These are phyloP conservation scores for Cutaneotrichosporon curvatum DNA, from an alignment of 1,284 basidiomycete genomes.

Conservation along the genomic window DNA sequence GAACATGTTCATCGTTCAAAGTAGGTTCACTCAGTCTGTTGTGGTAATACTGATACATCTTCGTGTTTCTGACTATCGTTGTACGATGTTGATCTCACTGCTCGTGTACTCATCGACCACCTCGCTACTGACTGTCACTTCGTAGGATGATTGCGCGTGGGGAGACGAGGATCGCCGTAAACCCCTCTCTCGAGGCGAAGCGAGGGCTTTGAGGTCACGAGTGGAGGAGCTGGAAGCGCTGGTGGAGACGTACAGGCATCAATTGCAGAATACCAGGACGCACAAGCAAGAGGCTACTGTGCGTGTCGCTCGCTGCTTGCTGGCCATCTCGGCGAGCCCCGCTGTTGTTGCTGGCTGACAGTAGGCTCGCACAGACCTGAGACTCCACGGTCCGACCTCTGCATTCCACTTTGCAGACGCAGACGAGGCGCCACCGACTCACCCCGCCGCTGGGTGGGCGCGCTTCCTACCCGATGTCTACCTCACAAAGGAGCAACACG, in stretches of 20 bases:
- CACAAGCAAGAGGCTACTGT: too few species aligned
- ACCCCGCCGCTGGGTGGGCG: slow-evolving; percentile 1
- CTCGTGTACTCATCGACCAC: too few species aligned
- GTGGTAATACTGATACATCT: not conserved
- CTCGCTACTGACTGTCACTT: too few species aligned
- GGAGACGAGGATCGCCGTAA: slow-evolving; percentile 27
- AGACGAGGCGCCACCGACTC: too few species aligned
- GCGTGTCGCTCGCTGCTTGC: too few species aligned
- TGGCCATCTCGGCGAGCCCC: not conserved
- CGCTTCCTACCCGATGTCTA: slow-evolving; percentile 13
- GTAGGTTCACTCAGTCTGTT: slow-evolving; percentile 1
- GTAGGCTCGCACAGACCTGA: slow-evolving; percentile 7
- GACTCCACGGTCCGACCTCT: slow-evolving; percentile 15
- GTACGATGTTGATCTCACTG: too few species aligned
- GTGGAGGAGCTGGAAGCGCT: slow-evolving; percentile 24
- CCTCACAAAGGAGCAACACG: slow-evolving; percentile 20
- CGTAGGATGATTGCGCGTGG: slow-evolving; percentile 35
- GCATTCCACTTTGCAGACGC: slow-evolving; percentile 10
- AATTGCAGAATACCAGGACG: too few species aligned
- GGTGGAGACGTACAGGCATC: too few species aligned
- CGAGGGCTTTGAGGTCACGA: slow-evolving; percentile 24
- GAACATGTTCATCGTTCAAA: slow-evolving; percentile 33
- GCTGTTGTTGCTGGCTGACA: not conserved
- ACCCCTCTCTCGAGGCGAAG: slow-evolving; percentile 23
- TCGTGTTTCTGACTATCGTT: too few species aligned